Base-by-base conservation (phyloP, 2,329 filamentous ascomycete species). In the Fusarium longipes region DNA sequence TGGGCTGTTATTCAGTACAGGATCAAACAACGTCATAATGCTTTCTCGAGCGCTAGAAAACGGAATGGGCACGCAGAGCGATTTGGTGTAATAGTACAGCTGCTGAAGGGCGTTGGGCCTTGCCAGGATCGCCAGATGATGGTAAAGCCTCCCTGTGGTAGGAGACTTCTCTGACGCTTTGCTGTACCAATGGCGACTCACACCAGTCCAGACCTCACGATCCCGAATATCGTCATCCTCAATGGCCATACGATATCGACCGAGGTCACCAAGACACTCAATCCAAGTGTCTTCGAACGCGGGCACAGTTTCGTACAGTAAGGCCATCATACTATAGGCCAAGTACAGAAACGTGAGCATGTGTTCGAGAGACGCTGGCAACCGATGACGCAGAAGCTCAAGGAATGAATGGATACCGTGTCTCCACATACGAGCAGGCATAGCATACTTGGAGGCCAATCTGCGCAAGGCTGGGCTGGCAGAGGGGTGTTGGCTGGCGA, bases 351-450 rank as follows among this genome's bases (percentile, higher is more conserved):
- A 98, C 0, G 89, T 89, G 0, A 97, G 81, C 93, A 98, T 97
- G 55, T 96, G 91, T 48, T 97, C 94, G 1, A 93, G 79, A 2
- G 91, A 93, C 0, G 83, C 84, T 0, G 94, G 95, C 0, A 97
- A 80, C 4, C 89, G 86, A 67, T 92, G 88, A 0, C 93, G 83
- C 0, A 97, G 77, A 1, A 96, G 76, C 68, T 97, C 93, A 0
- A 97, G 82, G 57, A 96, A 96, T 0, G 88, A 89, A 74, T 96
- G 93, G 5, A 98, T 97, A 0, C 92, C 95, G 70, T 97, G 92
- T 0, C 93, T 85, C 96, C 96, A 98, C 92, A 98, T 96, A 0
- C 95, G 83, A 0, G 92, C 93, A 0, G 95, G 94, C 93, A 98
- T 97, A 0, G 89, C 89, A 70, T 97, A 97, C 63, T 96, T 96